A percentile compares a stretch with the other conserved stretches of the same genome.
These are phyloP conservation scores for Platanthera zijinensis DNA, from an alignment of 106 monocot species.

Conservation along the genomic window DNA sequence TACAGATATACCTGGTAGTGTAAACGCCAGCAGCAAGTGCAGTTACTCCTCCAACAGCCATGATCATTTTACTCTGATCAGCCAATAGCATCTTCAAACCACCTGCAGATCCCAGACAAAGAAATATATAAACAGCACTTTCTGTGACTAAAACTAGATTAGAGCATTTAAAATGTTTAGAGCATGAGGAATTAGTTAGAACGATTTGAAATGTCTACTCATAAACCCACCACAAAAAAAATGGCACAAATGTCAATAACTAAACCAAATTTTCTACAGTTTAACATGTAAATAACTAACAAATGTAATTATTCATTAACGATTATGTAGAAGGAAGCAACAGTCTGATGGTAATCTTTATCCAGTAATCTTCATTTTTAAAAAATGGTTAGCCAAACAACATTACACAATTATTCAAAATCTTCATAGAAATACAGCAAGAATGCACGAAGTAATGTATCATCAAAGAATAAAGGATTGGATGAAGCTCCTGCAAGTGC, in stretches of 20 bases:
- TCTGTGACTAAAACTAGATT: neutral
- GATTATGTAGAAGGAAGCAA: neutral
- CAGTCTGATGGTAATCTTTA: neutral
- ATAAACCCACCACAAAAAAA: neutral
- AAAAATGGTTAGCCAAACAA: neutral
- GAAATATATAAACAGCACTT: neutral
- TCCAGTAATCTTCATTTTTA: neutral
- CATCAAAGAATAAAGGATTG: neutral
- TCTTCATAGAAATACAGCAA: neutral
- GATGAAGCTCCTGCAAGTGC: neutral
- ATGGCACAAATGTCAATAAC: neutral
- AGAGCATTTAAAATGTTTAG: neutral
- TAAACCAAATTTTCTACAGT: neutral
- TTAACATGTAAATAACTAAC: neutral
- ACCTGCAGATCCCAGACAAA: constrained; percentile 25
- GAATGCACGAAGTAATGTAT: neutral
- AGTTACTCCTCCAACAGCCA: constrained; percentile 91
- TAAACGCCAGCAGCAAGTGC: constrained; percentile 95
- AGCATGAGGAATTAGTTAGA: neutral
- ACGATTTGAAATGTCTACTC: neutral
- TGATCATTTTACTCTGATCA: constrained; percentile 68
- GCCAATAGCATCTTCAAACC: constrained; percentile 66
- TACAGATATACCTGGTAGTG: constrained; percentile 60
- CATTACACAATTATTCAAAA: neutral
- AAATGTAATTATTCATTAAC: neutral